Percentiles rank a stretch among this genome's conserved stretches.
These are phyloP conservation scores for Boletus tomentosulus DNA, from an alignment of 768 basidiomycete genomes.

Conservation along the genomic window DNA sequence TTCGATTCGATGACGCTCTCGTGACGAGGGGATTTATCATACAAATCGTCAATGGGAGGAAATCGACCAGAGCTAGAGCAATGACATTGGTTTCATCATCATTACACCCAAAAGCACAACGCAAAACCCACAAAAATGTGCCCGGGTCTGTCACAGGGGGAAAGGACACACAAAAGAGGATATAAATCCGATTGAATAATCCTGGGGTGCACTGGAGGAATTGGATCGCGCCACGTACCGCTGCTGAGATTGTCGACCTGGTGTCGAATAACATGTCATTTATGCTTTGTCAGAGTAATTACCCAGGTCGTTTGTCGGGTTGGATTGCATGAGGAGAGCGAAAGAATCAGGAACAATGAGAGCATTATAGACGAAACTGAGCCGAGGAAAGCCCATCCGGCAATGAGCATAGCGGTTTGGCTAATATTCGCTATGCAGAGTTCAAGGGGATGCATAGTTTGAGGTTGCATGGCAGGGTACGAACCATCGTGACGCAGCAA, in stretches of 20 bases:
- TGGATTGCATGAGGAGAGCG: neutral
- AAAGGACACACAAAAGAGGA: conserved; percentile 10
- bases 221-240: neutral
- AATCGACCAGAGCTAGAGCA: neutral
- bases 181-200: neutral
- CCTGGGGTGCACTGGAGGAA: neutral
- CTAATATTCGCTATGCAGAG: neutral
- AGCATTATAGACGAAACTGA: neutral
- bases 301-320: neutral
- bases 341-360: neutral
- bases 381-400: neutral
- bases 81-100: neutral
- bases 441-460: neutral
- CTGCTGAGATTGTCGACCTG: neutral
- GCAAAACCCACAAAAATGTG: neutral
- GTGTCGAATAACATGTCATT: neutral
- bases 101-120: neutral
- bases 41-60: conserved; percentile 8
- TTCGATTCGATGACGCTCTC: neutral
- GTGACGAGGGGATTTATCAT: conserved; percentile 5
- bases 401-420: neutral
- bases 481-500: neutral
- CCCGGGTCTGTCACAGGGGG: neutral
- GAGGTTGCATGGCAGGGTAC: neutral
- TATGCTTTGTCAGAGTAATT: neutral